phyloP scores from a whole-genome alignment of 2,329 filamentous ascomycete species.

The Sordariomycetes sp. region DNA sequence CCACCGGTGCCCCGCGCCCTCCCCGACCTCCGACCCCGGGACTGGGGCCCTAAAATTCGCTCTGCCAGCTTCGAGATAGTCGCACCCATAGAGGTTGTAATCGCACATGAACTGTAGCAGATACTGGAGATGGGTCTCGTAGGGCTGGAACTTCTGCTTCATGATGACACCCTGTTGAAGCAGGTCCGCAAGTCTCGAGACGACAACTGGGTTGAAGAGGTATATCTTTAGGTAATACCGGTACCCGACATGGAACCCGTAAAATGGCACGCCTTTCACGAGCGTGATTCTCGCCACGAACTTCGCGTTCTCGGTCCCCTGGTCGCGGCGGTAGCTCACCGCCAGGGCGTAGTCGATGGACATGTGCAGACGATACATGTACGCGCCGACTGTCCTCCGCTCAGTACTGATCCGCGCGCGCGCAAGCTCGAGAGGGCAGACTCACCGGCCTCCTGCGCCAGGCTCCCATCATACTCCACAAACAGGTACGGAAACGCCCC shows the following conservation, averaged over 20 bases:
- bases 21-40: slow-evolving; percentile 53
- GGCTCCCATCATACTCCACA: slow-evolving; percentile 66
- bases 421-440: background rate
- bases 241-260: slow-evolving; percentile 90
- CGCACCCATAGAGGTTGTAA: slow-evolving; percentile 93
- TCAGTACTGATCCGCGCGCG: background rate
- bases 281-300: slow-evolving; percentile 88
- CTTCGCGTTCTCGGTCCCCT: slow-evolving; percentile 51
- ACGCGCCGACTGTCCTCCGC: slow-evolving; percentile 51
- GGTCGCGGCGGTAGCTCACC: slow-evolving; percentile 70
- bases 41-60: slow-evolving; percentile 67
- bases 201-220: slow-evolving; percentile 75
- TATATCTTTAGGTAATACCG: slow-evolving; percentile 90
- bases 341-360: slow-evolving; percentile 88
- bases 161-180: slow-evolving; percentile 81
- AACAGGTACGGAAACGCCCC: slow-evolving; percentile 96
- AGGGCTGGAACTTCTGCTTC: slow-evolving; percentile 76
- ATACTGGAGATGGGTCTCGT: slow-evolving; percentile 89
- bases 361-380: slow-evolving; percentile 67
- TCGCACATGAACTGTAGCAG: slow-evolving; percentile 96
- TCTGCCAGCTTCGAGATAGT: slow-evolving; percentile 65
- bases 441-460: slow-evolving; percentile 58
- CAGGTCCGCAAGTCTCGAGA: slow-evolving; percentile 79
- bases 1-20: slow-evolving; percentile 60
- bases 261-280: slow-evolving; percentile 90